phyloP scores from a whole-genome alignment of 306 rosid genomes.

The Quercus alba region DNA sequence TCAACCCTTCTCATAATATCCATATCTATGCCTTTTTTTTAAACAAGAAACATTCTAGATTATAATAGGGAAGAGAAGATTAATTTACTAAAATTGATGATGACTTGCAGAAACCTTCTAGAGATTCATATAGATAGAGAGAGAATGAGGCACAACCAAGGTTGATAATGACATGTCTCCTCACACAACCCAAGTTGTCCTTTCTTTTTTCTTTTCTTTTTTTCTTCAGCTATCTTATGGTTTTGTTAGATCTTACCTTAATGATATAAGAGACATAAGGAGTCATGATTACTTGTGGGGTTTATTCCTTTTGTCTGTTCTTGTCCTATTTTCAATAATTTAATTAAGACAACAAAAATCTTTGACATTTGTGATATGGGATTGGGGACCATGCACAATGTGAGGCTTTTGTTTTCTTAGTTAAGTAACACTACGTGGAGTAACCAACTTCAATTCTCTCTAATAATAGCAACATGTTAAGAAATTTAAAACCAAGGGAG shows the following conservation, averaged over 20 bases:
- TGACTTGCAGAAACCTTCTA: constrained; percentile 1
- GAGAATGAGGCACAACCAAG: constrained; percentile 14
- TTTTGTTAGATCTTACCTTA: background rate
- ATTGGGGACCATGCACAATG: background rate
- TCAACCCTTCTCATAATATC: constrained; percentile 43
- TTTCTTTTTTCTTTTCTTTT: constrained; percentile 8
- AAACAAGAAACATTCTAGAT: constrained; percentile 41
- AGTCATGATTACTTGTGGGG: constrained; percentile 35
- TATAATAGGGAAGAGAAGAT: background rate
- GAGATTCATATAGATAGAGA: background rate
- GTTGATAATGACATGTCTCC: constrained; percentile 51
- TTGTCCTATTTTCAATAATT: constrained; percentile 22
- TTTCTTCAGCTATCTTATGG: background rate
- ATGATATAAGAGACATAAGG: constrained; percentile 30
- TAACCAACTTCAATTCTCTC: no score
- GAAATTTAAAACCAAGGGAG: no score
- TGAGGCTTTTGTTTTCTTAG: background rate
- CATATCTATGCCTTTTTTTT: constrained; percentile 17
- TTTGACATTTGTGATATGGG: background rate
- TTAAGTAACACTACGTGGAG: no score
- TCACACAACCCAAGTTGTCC: constrained; percentile 35
- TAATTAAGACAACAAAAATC: background rate
- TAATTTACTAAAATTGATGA: constrained; percentile 17
- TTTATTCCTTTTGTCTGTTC: constrained; percentile 41
- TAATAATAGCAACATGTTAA: no score